Evolutionary conservation across 108 stramenopile species (phyloP).

Genomic region (Asterionellopsis glacialis): DNA sequence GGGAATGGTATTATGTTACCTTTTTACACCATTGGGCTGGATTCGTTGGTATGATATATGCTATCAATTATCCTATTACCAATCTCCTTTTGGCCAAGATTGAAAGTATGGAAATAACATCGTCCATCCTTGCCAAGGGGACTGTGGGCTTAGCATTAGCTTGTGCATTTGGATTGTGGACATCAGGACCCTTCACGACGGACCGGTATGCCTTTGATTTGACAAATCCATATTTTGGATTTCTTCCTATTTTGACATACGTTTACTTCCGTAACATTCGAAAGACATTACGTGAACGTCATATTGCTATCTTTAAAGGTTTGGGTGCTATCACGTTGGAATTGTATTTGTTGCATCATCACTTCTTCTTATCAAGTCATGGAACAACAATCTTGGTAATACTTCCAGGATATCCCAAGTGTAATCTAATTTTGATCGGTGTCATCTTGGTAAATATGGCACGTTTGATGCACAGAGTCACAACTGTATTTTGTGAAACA

Average conservation of each 20-base stretch:
- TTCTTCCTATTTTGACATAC: conserved; percentile 65
- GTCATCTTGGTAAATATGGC: conserved; percentile 18
- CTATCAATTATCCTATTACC: conserved; percentile 69
- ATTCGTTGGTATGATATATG: conserved; percentile 75
- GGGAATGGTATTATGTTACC: conserved; percentile 75
- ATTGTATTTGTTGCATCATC: conserved; percentile 85
- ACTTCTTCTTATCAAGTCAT: conserved; percentile 52
- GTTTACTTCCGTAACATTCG: conserved; percentile 72
- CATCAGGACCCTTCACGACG: conserved; percentile 35
- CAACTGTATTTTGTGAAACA: conserved; percentile 24
- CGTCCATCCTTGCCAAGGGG: conserved; percentile 40
- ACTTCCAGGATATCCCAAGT: conserved; percentile 35
- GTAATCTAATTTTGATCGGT: conserved; percentile 26
- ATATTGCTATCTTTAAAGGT: conserved; percentile 52
- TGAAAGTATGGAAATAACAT: conserved; percentile 11
- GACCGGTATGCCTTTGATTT: conserved; percentile 56
- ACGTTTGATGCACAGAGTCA: conserved; percentile 14
- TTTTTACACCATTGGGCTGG: conserved; percentile 77
- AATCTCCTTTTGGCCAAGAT: conserved; percentile 30
- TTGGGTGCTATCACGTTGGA: conserved; percentile 81
- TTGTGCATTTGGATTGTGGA: conserved; percentile 41
- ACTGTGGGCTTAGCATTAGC: conserved; percentile 17
- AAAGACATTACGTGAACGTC: conserved; percentile 31
- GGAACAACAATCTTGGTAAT: conserved; percentile 14
- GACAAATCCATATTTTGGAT: conserved; percentile 67